Evolutionary conservation across 1,284 basidiomycete genomes (phyloP).

Genomic region (Schizopora paradoxa): DNA sequence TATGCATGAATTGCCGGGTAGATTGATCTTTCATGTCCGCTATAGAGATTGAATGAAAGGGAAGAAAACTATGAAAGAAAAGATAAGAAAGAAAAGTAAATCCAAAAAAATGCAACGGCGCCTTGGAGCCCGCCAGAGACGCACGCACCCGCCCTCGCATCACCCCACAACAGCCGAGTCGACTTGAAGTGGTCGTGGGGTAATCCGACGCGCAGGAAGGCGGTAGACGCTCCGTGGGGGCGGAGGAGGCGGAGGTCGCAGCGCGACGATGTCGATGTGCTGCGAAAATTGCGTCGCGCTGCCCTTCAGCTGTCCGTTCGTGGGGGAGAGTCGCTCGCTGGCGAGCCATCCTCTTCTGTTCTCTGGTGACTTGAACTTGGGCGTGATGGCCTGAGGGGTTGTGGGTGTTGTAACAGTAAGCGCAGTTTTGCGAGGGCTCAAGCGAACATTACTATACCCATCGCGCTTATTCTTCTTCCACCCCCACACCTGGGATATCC

Average conservation of each 20-base stretch:
- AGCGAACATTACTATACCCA: constrained; percentile 19
- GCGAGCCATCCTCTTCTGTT: constrained; percentile 14
- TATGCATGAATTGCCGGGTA: no score
- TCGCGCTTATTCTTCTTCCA: constrained; percentile 50
- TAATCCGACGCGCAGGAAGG: no score
- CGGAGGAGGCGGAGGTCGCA: constrained; percentile 1
- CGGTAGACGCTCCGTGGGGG: no score
- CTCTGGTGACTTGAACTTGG: constrained; percentile 18
- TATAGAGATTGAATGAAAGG: no score
- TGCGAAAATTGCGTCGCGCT: not conserved
- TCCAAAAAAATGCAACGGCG: no score
- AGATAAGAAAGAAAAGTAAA: no score
- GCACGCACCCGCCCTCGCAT: no score
- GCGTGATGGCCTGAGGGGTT: constrained; percentile 8
- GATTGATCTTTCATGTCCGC: no score
- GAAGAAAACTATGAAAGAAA: no score
- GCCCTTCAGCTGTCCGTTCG: constrained; percentile 16
- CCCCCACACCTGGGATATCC: constrained; percentile 87
- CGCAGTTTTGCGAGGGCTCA: constrained; percentile 7
- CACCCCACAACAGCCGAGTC: no score
- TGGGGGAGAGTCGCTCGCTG: constrained; percentile 15
- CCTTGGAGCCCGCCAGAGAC: no score
- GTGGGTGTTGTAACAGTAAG: constrained; percentile 12
- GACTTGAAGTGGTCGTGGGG: no score
- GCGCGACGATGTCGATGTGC: constrained; percentile 3